phyloP scores from a whole-genome alignment of 345 rosid genomes.

The Excoecaria agallocha region DNA sequence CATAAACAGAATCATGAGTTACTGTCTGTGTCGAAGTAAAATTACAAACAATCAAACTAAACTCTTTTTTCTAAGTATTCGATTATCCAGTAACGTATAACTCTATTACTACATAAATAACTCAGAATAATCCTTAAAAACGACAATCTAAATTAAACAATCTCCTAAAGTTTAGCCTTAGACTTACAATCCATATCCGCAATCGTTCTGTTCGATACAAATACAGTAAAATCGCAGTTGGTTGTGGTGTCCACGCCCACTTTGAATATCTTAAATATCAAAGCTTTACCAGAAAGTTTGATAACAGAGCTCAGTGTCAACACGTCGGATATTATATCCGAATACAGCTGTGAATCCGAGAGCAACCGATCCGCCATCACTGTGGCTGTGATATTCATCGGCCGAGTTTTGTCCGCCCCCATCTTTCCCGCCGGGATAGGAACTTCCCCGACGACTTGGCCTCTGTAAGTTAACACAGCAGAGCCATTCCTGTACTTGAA shows the following conservation, averaged over 20 bases:
- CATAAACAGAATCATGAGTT: no score
- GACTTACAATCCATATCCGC: slow-evolving; percentile 56
- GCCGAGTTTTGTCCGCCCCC: slow-evolving; percentile 36
- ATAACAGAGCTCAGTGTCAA: slow-evolving; percentile 45
- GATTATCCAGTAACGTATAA: no score
- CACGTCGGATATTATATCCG: slow-evolving; percentile 39
- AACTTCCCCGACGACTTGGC: slow-evolving; percentile 52
- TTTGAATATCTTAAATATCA: slow-evolving; percentile 41
- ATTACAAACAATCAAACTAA: no score
- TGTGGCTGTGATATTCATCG: slow-evolving; percentile 57
- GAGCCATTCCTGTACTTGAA: slow-evolving; percentile 46
- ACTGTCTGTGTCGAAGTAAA: no score
- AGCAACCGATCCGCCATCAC: slow-evolving; percentile 65
- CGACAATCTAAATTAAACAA: no score
- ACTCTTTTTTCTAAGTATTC: no score
- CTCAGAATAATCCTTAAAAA: no score
- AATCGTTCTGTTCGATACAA: slow-evolving; percentile 38
- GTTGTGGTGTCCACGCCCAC: slow-evolving; percentile 43
- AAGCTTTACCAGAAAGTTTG: slow-evolving; percentile 60
- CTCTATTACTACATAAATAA: no score
- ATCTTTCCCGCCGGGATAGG: slow-evolving; percentile 62
- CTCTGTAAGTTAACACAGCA: slow-evolving; percentile 58
- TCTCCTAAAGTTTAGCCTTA: slow-evolving; percentile 50
- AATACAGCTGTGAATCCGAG: slow-evolving; percentile 29
- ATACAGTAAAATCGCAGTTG: slow-evolving; percentile 53